Evolutionary conservation across 352 stramenopile species (phyloP).

Genomic region (Phytophthora cryptogea): DNA sequence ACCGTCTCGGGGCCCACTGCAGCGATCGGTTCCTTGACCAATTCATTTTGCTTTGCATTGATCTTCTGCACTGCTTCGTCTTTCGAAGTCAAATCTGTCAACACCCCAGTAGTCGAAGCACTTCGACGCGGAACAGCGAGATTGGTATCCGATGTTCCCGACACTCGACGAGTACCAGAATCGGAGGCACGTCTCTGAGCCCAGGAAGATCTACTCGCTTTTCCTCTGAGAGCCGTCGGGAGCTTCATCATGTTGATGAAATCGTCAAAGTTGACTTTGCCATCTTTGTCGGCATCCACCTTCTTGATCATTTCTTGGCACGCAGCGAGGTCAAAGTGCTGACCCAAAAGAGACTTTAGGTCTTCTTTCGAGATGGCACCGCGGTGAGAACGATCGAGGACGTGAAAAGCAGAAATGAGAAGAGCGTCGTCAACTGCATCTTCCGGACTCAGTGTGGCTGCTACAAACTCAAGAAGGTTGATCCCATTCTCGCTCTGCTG

Average conservation of each 20-base stretch:
- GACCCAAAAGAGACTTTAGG: slow-evolving; percentile 54
- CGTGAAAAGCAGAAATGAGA: slow-evolving; percentile 54
- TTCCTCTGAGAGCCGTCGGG: slow-evolving; percentile 5
- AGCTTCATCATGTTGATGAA: slow-evolving; percentile 75
- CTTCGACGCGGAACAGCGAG: slow-evolving; percentile 22
- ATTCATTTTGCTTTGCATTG: slow-evolving; percentile 30
- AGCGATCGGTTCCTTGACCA: slow-evolving; percentile 16
- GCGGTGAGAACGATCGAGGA: slow-evolving; percentile 69
- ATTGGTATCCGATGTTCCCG: slow-evolving; percentile 13
- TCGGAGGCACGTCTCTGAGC: slow-evolving; percentile 23
- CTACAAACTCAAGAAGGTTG: slow-evolving; percentile 82
- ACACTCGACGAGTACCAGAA: background rate
- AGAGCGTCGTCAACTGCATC: slow-evolving; percentile 62
- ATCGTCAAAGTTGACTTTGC: slow-evolving; percentile 72
- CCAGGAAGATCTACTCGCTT: slow-evolving; percentile 4
- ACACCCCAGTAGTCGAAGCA: slow-evolving; percentile 29
- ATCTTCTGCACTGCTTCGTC: slow-evolving; percentile 50
- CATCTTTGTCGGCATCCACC: slow-evolving; percentile 64
- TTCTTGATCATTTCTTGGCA: slow-evolving; percentile 76
- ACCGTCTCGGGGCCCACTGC: slow-evolving; percentile 8
- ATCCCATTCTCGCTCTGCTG: slow-evolving; percentile 76
- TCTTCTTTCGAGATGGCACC: slow-evolving; percentile 64
- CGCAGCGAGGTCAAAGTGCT: slow-evolving; percentile 56
- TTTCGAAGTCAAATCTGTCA: slow-evolving; percentile 28
- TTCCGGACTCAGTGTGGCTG: slow-evolving; percentile 64